Evolutionary conservation across 371 early-diverging fungal species (phyloP).

Genomic region (Apophysomyces variabilis): DNA sequence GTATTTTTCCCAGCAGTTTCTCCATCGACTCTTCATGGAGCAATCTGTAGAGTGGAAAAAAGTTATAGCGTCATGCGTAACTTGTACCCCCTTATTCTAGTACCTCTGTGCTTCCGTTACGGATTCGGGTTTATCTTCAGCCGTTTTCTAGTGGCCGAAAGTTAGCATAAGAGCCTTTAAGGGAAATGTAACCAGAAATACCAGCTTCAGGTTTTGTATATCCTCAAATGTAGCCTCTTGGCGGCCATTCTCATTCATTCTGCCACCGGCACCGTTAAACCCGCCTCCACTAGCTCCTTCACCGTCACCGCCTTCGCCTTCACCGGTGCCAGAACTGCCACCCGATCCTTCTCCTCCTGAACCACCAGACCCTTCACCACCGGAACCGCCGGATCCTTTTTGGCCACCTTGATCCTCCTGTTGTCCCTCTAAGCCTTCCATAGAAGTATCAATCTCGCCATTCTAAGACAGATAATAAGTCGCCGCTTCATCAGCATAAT

Average conservation of each 20-base stretch:
- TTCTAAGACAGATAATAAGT: neutral
- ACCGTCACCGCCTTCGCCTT: conserved; percentile 31
- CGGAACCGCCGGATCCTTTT: conserved; percentile 7
- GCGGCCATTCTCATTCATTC: conserved; percentile 63
- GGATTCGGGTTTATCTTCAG: conserved; percentile 51
- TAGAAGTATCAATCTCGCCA: conserved; percentile 36
- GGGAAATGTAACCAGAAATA: conserved; percentile 33
- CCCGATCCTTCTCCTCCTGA: conserved; percentile 26
- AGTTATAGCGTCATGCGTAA: neutral
- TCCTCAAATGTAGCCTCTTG: conserved; percentile 71
- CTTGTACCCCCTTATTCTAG: conserved; percentile 4
- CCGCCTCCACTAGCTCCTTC: conserved; percentile 42
- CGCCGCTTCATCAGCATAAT: neutral
- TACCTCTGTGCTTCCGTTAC: conserved; percentile 65
- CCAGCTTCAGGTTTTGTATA: conserved; percentile 62
- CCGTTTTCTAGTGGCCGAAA: conserved; percentile 35
- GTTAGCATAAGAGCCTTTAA: neutral
- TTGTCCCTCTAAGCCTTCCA: conserved; percentile 31
- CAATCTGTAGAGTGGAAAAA: conserved; percentile 41
- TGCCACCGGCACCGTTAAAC: conserved; percentile 46
- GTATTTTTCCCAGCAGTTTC: conserved; percentile 63
- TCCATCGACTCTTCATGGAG: conserved; percentile 73
- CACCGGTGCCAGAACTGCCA: conserved; percentile 32
- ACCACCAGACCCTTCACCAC: conserved; percentile 34
- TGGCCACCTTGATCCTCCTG: conserved; percentile 39